Evolutionary conservation across 2,329 filamentous ascomycete genomes (phyloP).

Genomic region (Phoma sp.): DNA sequence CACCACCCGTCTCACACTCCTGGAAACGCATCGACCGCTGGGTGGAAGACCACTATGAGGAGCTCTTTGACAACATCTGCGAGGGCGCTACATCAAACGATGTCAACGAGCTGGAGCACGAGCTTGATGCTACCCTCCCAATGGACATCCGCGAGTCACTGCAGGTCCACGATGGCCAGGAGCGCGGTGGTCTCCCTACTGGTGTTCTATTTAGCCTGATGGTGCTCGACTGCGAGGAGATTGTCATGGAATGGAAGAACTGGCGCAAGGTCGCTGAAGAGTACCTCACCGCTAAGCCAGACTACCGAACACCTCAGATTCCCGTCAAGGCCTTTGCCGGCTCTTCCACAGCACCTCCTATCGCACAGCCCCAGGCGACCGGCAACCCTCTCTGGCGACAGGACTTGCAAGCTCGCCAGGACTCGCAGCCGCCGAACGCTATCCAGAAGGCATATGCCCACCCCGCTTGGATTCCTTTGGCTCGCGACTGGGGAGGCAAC

Average conservation of each 20-base stretch:
- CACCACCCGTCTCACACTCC: constrained; percentile 86
- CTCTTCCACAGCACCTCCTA: constrained; percentile 72
- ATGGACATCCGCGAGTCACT: constrained; percentile 93
- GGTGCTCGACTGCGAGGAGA: constrained; percentile 97
- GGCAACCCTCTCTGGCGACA: constrained; percentile 79
- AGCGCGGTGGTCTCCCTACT: constrained; percentile 87
- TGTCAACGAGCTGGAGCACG: constrained; percentile 94
- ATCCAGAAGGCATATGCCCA: constrained; percentile 95
- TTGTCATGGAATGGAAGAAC: constrained; percentile 96
- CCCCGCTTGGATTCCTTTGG: constrained; percentile 92
- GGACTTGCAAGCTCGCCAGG: constrained; percentile 82
- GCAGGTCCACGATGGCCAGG: constrained; percentile 93
- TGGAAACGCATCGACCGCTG: constrained; percentile 95
- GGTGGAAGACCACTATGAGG: constrained; percentile 94
- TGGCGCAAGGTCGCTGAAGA: constrained; percentile 95
- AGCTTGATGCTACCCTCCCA: constrained; percentile 91
- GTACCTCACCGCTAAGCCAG: constrained; percentile 70
- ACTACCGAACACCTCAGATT: constrained; percentile 66
- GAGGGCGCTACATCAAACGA: constrained; percentile 94
- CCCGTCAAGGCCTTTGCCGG: constrained; percentile 77
- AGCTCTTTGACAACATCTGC: constrained; percentile 91
- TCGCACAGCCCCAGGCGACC: constrained; percentile 58
- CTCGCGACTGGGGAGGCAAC: constrained; percentile 98
- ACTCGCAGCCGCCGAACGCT: constrained; percentile 83
- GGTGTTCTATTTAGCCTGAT: constrained; percentile 94